A percentile compares a stretch with the other conserved stretches of the same genome.
phyloP scores from a whole-genome alignment of 1,139 yeast species.

The Sugiyamaella neomexicana region DNA sequence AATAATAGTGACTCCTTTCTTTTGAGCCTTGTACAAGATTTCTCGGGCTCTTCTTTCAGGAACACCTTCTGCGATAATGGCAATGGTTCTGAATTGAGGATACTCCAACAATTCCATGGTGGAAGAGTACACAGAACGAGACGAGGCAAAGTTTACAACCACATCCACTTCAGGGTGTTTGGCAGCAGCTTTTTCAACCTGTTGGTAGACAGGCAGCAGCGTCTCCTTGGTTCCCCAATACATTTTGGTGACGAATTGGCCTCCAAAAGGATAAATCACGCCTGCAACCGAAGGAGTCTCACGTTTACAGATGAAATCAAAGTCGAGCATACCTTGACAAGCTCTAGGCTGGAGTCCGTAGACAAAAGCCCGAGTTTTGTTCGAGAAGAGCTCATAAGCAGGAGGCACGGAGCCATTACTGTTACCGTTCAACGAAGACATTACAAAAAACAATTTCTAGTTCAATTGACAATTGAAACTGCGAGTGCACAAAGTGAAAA shows the following conservation, averaged over 20 bases:
- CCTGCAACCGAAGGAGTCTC: constrained; percentile 51
- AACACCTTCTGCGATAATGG: constrained; percentile 52
- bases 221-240: constrained; percentile 54
- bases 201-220: constrained; percentile 48
- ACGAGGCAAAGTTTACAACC: constrained; percentile 50
- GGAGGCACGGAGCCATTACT: constrained; percentile 14
- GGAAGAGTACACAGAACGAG: constrained; percentile 49
- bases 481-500: not conserved
- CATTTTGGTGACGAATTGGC: constrained; percentile 49
- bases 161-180: constrained; percentile 52
- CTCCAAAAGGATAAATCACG: constrained; percentile 50
- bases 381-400: constrained; percentile 44
- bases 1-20: constrained; percentile 49
- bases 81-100: constrained; percentile 50
- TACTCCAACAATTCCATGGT: constrained; percentile 49
- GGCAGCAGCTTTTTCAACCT: constrained; percentile 44
- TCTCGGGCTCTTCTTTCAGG: constrained; percentile 53
- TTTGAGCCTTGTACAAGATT: constrained; percentile 46
- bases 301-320: constrained; percentile 50
- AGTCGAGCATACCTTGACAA: constrained; percentile 52
- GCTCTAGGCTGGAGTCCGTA: constrained; percentile 49
- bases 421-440: constrained; percentile 17
- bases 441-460: not conserved
- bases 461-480: not conserved
- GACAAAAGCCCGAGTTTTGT: constrained; percentile 48